Conservation (phyloP, 345 rosid genomes). For the Luvunga scandens region DNA sequence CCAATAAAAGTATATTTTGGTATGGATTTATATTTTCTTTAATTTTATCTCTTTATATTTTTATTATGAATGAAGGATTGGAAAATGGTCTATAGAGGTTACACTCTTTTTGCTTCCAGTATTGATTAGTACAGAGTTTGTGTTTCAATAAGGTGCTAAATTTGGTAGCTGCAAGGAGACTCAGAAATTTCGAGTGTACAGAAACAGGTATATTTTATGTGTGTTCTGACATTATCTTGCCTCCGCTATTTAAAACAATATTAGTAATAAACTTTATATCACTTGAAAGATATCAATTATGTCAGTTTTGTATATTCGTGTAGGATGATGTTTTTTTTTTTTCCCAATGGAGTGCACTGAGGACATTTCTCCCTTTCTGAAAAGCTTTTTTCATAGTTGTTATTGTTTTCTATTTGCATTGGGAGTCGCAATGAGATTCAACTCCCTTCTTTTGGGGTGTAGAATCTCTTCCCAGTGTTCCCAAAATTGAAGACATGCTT, state of each 20-base stretch:
- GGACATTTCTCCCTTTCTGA: neutral
- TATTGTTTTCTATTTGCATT: neutral
- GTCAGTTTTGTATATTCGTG: neutral
- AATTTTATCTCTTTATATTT: neutral
- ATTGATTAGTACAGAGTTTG: slow-evolving; percentile 7
- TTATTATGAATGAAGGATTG: neutral
- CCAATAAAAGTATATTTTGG: slow-evolving; percentile 96
- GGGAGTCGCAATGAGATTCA: neutral
- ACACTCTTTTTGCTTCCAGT: neutral
- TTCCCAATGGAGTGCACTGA: neutral
- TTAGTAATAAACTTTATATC: neutral
- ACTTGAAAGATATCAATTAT: neutral
- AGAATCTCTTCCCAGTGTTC: neutral
- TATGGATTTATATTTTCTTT: slow-evolving; percentile 27
- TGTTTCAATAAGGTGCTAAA: slow-evolving; percentile 65
- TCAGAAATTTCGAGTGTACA: slow-evolving; percentile 78
- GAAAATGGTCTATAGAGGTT: slow-evolving; percentile 8
- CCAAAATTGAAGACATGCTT: neutral
- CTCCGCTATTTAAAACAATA: neutral
- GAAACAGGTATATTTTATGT: slow-evolving; percentile 54
- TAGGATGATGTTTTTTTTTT: neutral
- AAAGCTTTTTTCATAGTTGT: neutral
- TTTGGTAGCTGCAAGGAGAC: slow-evolving; percentile 87
- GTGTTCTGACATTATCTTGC: neutral
- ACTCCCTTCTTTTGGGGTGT: neutral